Evolutionary conservation across 305 asterid species (phyloP).

Genomic region (Solanum hybrid): DNA sequence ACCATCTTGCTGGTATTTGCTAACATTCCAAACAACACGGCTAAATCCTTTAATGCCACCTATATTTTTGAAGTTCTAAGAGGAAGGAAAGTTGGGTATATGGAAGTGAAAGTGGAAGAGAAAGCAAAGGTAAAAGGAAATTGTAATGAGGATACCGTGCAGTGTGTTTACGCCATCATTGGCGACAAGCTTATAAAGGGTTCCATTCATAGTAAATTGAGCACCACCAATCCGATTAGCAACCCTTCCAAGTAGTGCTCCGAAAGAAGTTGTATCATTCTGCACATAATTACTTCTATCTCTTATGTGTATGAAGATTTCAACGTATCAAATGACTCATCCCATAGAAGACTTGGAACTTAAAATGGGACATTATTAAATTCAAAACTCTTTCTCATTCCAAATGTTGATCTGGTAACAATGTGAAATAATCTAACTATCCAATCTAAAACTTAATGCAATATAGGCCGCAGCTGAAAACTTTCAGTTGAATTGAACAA

Average conservation of each 20-base stretch:
- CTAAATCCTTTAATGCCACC: slow-evolving; percentile 17
- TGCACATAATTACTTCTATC: neutral
- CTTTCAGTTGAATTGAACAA: neutral
- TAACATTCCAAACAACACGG: slow-evolving; percentile 10
- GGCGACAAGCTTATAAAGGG: slow-evolving; percentile 6
- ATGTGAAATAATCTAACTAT: neutral
- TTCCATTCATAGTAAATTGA: slow-evolving; percentile 17
- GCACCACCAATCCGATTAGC: slow-evolving; percentile 17
- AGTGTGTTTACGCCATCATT: slow-evolving; percentile 13
- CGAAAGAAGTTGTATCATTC: slow-evolving; percentile 7
- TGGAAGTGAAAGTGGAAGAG: neutral
- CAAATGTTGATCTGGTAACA: neutral
- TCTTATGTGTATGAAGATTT: neutral
- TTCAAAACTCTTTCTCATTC: neutral
- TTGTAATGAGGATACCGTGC: slow-evolving; percentile 1
- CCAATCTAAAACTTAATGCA: neutral
- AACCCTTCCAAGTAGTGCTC: slow-evolving; percentile 21
- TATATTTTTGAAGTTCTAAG: neutral
- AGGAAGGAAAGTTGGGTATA: neutral
- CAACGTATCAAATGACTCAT: neutral
- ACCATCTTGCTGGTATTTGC: neutral
- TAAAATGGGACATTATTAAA: neutral
- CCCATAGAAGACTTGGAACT: neutral
- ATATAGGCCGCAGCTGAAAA: neutral
- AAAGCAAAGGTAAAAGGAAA: neutral